Conservation (phyloP, 2,329 filamentous ascomycete species). For the Clarireedia homoeocarpa region DNA sequence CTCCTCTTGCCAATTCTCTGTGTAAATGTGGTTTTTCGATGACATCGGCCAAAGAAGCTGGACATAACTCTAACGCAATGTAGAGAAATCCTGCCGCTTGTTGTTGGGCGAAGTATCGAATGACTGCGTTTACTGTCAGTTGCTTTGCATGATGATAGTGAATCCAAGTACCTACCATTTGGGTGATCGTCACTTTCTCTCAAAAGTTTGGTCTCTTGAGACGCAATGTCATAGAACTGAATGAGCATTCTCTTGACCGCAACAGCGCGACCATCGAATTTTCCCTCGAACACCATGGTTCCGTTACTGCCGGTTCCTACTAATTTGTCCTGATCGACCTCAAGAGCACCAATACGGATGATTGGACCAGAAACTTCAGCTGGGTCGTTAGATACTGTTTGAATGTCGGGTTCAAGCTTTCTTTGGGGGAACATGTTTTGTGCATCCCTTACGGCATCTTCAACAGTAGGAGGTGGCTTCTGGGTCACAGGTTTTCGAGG, state of each 20-base stretch:
- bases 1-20: constrained; percentile 61
- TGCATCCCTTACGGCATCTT: constrained; percentile 51
- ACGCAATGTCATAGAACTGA: constrained; percentile 91
- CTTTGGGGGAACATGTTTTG: constrained; percentile 47
- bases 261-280: constrained; percentile 85
- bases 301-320: constrained; percentile 83
- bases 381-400: constrained; percentile 49
- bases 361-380: constrained; percentile 52
- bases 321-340: constrained; percentile 55
- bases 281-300: constrained; percentile 93
- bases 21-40: constrained; percentile 67
- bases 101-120: constrained; percentile 91
- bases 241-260: constrained; percentile 96
- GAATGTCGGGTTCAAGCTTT: constrained; percentile 53
- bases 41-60: constrained; percentile 86
- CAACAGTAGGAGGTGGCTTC: constrained; percentile 39
- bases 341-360: constrained; percentile 54
- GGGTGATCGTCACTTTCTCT: constrained; percentile 92
- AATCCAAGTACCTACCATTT: constrained; percentile 48
- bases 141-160: background rate
- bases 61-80: constrained; percentile 90
- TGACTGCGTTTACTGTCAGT: constrained; percentile 47
- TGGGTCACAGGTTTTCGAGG: background rate
- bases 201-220: constrained; percentile 83
- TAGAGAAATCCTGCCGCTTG: constrained; percentile 86